Evolutionary conservation across 345 rosid species (phyloP), one percentile per base, ranked within the genome.

Genomic region (Pistacia atlantica): DNA sequence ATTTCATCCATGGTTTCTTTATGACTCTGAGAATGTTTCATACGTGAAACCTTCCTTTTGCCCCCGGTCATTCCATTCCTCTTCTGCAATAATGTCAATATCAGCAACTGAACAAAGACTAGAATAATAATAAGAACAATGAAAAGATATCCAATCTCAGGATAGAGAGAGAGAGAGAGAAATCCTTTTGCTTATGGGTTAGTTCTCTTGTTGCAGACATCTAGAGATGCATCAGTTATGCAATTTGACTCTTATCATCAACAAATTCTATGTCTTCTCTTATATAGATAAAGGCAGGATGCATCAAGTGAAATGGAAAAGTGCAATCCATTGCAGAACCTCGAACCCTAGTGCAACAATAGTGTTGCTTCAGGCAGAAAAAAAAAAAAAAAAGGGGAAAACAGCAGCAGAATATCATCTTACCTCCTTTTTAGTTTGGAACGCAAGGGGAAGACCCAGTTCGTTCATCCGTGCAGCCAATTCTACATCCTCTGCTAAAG

Each of bases 401-500:
- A 25, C 25, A 25, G 25, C 25, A 25, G 31, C 6, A 69, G 60
- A 62, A 12, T 28, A 20, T 38, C 17, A 79, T 33, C 56, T 69
- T 76, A 91, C 99, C 89, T 83, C 85, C 79, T 91, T 93, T 57
- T 77, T 93, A 8, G 97, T 87, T 70, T 82, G 82, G 80, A 96
- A 96, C 2, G 93, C 80, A 73, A 86, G 75, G 3, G 99, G 99
- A 80, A 96, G 97, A 77, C 97, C 98, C 66, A 91, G 59, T 35
- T 76, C 89, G 49, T 81, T 81, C 97, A 93, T 92, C 82, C 91
- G 89, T 58, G 82, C 72, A 0, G 76, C 63, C 78, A 89, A 73
- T 68, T 84, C 90, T 35, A 75, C 73, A 31, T 90, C 92, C 76
- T 83, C 93, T 4, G 65, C 69, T 14, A 57, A 77, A 33, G 14